phyloP scores from a whole-genome alignment of 306 rosid genomes.

The Hippophae tibetana region DNA sequence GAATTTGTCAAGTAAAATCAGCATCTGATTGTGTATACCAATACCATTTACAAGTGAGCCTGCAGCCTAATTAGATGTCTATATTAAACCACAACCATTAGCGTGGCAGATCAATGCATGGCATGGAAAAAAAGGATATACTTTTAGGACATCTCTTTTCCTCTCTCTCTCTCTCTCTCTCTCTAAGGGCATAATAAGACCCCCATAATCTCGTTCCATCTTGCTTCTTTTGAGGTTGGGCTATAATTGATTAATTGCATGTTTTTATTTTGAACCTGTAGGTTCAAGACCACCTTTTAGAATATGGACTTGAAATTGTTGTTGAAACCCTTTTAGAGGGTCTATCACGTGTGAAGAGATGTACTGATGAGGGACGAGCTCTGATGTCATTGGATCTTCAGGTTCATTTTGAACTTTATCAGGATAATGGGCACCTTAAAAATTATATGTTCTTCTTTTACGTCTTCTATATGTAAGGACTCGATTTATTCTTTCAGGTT shows the following conservation, averaged over 20 bases:
- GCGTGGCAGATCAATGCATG: no score
- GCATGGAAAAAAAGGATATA: no score
- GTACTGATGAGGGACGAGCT: constrained; percentile 96
- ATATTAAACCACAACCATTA: no score
- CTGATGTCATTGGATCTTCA: constrained; percentile 94
- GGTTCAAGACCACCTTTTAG: constrained; percentile 68
- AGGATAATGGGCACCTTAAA: background rate
- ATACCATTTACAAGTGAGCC: no score
- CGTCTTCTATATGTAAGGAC: constrained; percentile 13
- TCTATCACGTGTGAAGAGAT: constrained; percentile 86
- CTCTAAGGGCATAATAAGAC: no score
- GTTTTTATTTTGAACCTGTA: constrained; percentile 24
- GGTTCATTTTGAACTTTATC: constrained; percentile 35
- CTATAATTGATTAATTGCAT: constrained; percentile 5
- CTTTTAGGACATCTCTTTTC: no score
- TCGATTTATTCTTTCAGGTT: constrained; percentile 51
- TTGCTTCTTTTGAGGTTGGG: background rate
- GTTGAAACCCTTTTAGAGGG: constrained; percentile 91
- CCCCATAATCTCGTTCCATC: no score
- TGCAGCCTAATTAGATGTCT: no score
- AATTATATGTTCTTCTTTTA: constrained; percentile 11
- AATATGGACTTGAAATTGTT: constrained; percentile 70
- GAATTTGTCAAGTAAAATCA: no score
- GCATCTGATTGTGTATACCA: no score
- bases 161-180: no score